These are phyloP conservation scores for Saururus chinensis DNA, from an alignment of 164 flowering plant species.

Conservation along the genomic window DNA sequence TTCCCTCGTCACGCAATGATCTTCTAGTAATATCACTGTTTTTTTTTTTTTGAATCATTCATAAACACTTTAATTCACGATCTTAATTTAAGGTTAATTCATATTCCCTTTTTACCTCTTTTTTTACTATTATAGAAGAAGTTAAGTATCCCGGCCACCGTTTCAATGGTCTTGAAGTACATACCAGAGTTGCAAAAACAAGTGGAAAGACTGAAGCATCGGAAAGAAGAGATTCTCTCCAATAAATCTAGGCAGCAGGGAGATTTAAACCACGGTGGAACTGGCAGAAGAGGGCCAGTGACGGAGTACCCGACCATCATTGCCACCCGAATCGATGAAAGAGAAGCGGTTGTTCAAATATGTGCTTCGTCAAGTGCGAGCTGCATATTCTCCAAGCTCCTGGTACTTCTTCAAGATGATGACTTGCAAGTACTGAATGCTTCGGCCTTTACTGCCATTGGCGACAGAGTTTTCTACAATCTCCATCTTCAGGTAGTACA, in stretches of 20 bases:
- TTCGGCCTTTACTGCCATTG: conserved; percentile 32
- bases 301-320: conserved; percentile 16
- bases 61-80: no score
- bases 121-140: no score
- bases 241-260: conserved; percentile 11
- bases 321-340: conserved; percentile 21
- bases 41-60: no score
- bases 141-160: conserved; percentile 43
- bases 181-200: conserved; percentile 51
- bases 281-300: conserved; percentile 1
- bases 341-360: conserved; percentile 39
- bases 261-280: background rate
- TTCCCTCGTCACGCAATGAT: no score
- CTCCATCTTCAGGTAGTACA: conserved; percentile 45
- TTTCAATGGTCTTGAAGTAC: conserved; percentile 41
- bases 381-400: conserved; percentile 25
- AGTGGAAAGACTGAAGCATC: conserved; percentile 23
- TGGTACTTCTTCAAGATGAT: conserved; percentile 36
- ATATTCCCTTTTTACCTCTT: no score
- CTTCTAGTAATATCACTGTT: no score
- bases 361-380: conserved; percentile 13
- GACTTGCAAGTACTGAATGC: conserved; percentile 31
- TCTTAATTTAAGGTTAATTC: no score
- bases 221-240: conserved; percentile 24
- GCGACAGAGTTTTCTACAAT: conserved; percentile 33